These are phyloP conservation scores for Quercus phellos DNA, from an alignment of 331 rosid genomes.

Conservation along the genomic window DNA sequence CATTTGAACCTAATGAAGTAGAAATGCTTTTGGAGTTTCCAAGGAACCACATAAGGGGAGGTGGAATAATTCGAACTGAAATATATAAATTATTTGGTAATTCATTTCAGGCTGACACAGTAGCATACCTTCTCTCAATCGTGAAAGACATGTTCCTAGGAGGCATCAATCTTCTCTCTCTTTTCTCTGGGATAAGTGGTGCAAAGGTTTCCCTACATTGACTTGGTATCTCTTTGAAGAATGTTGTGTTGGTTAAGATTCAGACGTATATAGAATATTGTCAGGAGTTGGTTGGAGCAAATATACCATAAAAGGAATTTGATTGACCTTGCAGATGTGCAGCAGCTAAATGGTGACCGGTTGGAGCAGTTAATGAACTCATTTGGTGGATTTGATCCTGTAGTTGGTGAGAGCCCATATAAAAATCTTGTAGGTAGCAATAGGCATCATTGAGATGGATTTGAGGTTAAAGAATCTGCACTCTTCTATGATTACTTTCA, in stretches of 20 bases:
- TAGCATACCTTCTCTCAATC: conserved; percentile 80
- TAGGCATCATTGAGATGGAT: conserved; percentile 75
- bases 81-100: conserved; percentile 86
- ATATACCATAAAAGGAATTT: conserved; percentile 69
- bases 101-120: conserved; percentile 95
- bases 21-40: conserved; percentile 86
- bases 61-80: conserved; percentile 87
- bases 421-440: conserved; percentile 90
- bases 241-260: conserved; percentile 78
- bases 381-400: conserved; percentile 77
- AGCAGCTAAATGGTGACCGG: conserved; percentile 34
- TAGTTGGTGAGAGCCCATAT: conserved; percentile 91
- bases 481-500: conserved; percentile 70
- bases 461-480: conserved; percentile 74
- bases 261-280: conserved; percentile 63
- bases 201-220: conserved; percentile 84
- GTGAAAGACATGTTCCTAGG: conserved; percentile 67
- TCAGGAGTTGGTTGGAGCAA: conserved; percentile 97
- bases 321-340: conserved; percentile 56
- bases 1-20: conserved; percentile 80
- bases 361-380: conserved; percentile 47
- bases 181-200: conserved; percentile 92
- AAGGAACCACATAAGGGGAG: conserved; percentile 88
- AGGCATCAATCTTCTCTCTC: conserved; percentile 85
- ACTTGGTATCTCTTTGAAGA: conserved; percentile 68